Base-by-base conservation (phyloP, 2,329 filamentous ascomycete species). In the Diplodia mutila region DNA sequence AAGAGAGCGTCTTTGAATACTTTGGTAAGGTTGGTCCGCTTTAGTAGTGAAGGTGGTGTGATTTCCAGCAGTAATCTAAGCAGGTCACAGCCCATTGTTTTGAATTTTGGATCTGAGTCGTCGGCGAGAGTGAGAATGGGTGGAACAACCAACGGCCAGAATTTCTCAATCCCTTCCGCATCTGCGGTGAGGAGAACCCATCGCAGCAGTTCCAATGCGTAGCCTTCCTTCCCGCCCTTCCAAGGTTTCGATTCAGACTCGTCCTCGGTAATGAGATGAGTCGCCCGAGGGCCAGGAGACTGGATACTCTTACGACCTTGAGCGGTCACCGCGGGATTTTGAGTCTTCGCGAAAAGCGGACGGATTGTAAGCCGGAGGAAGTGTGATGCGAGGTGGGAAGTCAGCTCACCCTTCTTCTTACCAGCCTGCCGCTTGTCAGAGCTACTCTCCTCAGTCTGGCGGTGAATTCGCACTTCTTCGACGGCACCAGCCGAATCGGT, bases 131-230 rank as follows among this genome's bases (percentile, higher is more conserved):
- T 86, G 5, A 94, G 82, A 3, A 94, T 80, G 0, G 90, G 87
- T 1, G 92, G 92, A 1, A 89, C 85, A 68, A 90, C 86, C 8
- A 91, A 80, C 3, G 87, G 87, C 90, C 91, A 94, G 72, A 88
- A 80, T 12, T 81, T 75, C 69, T 84, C 78, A 11, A 91, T 77
- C 25, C 83, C 75, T 72, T 87, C 85, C 66, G 87, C 80, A 18
- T 76, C 39, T 18, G 86, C 78, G 14, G 34, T 67, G 59, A 79
- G 74, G 3, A 92, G 81, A 1, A 85, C 82, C 90, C 90, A 93
- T n/a, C 78, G 72, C 29, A 91, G 81, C 3, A 90, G 78, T 0
- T 86, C 81, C 16, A 90, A 73, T 1, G 85, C 81, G 68, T 86
- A 84, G 37, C 81, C 78, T 12, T 80, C 78, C 37, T 78, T 77